Evolutionary conservation across 768 basidiomycete species (phyloP).

Genomic region (Boletales sp.): DNA sequence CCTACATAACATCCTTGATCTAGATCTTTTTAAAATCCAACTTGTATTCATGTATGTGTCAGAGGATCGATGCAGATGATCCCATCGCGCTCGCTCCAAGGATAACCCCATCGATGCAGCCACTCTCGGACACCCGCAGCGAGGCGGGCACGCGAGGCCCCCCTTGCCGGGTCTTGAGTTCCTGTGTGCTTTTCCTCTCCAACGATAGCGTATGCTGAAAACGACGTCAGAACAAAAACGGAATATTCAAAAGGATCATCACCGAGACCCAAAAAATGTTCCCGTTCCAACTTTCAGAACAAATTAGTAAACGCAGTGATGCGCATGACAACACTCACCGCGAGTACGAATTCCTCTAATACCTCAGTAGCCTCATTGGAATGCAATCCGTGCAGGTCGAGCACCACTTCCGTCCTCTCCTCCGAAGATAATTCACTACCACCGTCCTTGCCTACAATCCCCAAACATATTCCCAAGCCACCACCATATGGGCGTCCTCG

Average conservation of each 20-base stretch:
- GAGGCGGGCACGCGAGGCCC: slow-evolving; percentile 78
- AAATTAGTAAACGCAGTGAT: slow-evolving; percentile 10
- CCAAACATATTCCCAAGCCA: slow-evolving; percentile 82
- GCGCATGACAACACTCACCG: slow-evolving; percentile 49
- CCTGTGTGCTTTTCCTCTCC: slow-evolving; percentile 97
- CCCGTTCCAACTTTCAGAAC: slow-evolving; percentile 66
- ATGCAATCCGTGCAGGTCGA: slow-evolving; percentile 94
- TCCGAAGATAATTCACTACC: slow-evolving; percentile 66
- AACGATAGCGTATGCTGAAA: slow-evolving; percentile 78
- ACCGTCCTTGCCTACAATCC: slow-evolving; percentile 63
- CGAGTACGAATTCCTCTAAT: slow-evolving; percentile 81
- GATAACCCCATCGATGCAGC: slow-evolving; percentile 93
- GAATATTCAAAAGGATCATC: slow-evolving; percentile 22
- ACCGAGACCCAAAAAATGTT: slow-evolving; percentile 87
- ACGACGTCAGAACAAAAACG: slow-evolving; percentile 5
- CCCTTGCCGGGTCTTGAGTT: slow-evolving; percentile 78
- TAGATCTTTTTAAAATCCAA: slow-evolving; percentile 9
- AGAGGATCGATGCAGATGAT: slow-evolving; percentile 85
- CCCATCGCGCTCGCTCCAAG: slow-evolving; percentile 92
- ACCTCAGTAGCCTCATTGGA: slow-evolving; percentile 91
- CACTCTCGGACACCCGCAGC: slow-evolving; percentile 87
- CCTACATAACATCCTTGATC: background rate
- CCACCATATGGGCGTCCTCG: slow-evolving; percentile 76
- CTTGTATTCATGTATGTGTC: slow-evolving; percentile 52
- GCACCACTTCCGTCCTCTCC: slow-evolving; percentile 82